A percentile compares a stretch with the other conserved stretches of the same genome.
Evolutionary conservation across 257 asterid species (phyloP).

Genomic region (Knoxia roxburghii): DNA sequence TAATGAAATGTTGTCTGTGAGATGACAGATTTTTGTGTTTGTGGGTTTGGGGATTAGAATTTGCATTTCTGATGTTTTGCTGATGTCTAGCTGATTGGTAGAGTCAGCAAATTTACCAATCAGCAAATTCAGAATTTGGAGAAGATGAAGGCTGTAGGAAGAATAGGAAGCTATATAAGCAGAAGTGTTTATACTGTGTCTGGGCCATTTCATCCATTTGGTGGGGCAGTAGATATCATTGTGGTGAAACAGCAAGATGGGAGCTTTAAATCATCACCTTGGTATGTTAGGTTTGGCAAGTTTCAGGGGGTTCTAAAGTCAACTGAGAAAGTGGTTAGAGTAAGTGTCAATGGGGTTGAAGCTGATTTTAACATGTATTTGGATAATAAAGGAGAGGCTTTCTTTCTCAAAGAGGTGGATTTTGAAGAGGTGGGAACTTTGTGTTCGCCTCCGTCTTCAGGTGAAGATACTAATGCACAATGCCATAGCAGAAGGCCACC

Average conservation of each 20-base stretch:
- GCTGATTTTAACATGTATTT: conserved; percentile 76
- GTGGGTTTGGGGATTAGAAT: conserved; percentile 12
- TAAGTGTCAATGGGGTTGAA: conserved; percentile 70
- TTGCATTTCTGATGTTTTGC: conserved; percentile 19
- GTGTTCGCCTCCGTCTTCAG: conserved; percentile 48
- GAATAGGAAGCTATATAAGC: conserved; percentile 71
- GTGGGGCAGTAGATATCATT: conserved; percentile 95
- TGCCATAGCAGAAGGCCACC: conserved; percentile 22
- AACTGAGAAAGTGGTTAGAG: conserved; percentile 73
- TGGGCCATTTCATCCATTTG: conserved; percentile 95
- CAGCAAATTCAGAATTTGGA: conserved; percentile 17
- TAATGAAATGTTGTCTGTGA: conserved; percentile 6
- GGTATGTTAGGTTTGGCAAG: conserved; percentile 97
- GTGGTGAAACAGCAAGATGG: conserved; percentile 93
- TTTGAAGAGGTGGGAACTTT: conserved; percentile 35
- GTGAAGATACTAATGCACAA: conserved; percentile 58
- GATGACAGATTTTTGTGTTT: conserved; percentile 8
- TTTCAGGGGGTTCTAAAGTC: conserved; percentile 91
- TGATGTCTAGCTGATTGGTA: conserved; percentile 21
- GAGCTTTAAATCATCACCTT: conserved; percentile 86
- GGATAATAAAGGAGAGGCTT: conserved; percentile 84
- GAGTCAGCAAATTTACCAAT: too few relatives aligned
- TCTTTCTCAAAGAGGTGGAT: conserved; percentile 68
- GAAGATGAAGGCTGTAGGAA: conserved; percentile 89
- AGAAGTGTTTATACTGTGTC: conserved; percentile 73